These are phyloP conservation scores for Vigna hirtella DNA, from an alignment of 306 rosid genomes.

Conservation along the genomic window DNA sequence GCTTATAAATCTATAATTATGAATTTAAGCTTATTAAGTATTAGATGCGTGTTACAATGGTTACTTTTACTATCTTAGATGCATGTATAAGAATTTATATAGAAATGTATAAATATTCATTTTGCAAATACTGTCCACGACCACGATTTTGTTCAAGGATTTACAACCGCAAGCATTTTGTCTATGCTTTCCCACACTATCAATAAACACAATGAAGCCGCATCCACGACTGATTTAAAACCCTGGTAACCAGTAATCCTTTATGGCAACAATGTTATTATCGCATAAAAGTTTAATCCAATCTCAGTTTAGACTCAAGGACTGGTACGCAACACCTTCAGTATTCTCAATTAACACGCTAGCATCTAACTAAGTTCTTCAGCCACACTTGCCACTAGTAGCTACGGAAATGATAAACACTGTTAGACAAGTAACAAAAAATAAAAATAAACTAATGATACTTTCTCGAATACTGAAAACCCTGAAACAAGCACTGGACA, in stretches of 20 bases:
- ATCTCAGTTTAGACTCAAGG: conserved; percentile 1
- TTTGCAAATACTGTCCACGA: no score
- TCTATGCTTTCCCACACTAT: no score
- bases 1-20: no score
- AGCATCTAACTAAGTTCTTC: background rate
- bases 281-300: conserved; percentile 6
- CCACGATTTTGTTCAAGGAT: background rate
- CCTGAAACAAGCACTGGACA: background rate
- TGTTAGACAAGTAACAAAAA: background rate
- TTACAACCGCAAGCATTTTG: no score
- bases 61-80: no score
- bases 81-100: no score
- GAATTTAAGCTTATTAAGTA: no score
- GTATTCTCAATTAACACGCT: conserved; percentile 3
- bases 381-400: background rate
- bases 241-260: background rate
- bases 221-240: background rate
- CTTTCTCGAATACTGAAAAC: background rate
- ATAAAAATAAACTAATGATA: no score
- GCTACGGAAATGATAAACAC: background rate
- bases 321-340: background rate
- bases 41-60: no score
- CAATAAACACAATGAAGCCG: background rate
- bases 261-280: background rate
- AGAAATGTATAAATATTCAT: no score